Evolutionary conservation across 129 eudicot genomes (phyloP).

Genomic region (carrot (Daucus carota)): DNA sequence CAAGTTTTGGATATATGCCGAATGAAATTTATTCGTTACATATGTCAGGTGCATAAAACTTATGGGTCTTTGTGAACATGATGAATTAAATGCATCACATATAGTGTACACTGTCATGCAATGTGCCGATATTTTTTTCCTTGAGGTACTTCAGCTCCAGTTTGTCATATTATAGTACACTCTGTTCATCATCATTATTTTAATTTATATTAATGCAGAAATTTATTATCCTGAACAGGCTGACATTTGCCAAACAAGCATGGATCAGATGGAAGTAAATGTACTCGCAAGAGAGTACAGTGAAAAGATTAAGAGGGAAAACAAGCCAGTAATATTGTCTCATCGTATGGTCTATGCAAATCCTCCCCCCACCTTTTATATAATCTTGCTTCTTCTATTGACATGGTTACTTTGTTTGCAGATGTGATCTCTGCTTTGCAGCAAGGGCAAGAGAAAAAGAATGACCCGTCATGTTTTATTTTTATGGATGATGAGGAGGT

Average conservation of each 20-base stretch:
- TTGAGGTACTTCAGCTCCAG: slow-evolving; percentile 28
- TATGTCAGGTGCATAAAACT: slow-evolving; percentile 35
- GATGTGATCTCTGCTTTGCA: slow-evolving; percentile 69
- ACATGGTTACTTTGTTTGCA: slow-evolving; percentile 16
- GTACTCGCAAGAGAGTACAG: slow-evolving; percentile 72
- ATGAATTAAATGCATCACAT: slow-evolving; percentile 45
- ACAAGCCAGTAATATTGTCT: slow-evolving; percentile 64
- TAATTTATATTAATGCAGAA: not conserved
- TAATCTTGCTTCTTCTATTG: not conserved
- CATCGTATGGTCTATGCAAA: slow-evolving; percentile 34
- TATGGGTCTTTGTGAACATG: slow-evolving; percentile 52
- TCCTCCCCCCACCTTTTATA: not conserved
- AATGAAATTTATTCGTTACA: not conserved
- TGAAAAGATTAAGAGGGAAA: slow-evolving; percentile 53
- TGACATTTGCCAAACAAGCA: slow-evolving; percentile 68
- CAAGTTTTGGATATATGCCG: too few species aligned
- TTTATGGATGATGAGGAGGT: slow-evolving; percentile 98
- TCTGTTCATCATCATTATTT: too few species aligned
- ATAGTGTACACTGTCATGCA: slow-evolving; percentile 51
- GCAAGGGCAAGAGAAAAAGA: slow-evolving; percentile 80
- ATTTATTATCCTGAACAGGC: slow-evolving; percentile 35
- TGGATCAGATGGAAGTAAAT: slow-evolving; percentile 67
- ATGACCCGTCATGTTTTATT: slow-evolving; percentile 60
- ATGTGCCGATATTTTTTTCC: slow-evolving; percentile 53
- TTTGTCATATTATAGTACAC: not conserved